Base-by-base conservation (phyloP, 371 early-diverging fungal species). In the Amoeboaphelidium occidentale region DNA sequence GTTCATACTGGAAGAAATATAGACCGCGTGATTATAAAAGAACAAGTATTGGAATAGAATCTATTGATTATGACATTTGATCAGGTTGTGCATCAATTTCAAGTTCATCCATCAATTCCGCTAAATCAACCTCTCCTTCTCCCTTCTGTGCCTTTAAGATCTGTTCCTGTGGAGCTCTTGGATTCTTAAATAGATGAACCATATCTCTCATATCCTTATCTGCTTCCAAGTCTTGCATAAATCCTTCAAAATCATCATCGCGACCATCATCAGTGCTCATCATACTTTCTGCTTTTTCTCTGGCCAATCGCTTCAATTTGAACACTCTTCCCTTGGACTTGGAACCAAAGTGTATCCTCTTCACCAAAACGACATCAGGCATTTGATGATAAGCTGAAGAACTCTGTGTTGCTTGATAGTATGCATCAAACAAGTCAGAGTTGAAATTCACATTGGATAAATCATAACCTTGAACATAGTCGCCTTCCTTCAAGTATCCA, bases 161-260 rank as follows among this genome's bases (percentile, higher is more conserved):
- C 6, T 6, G 6, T 6, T 32, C 39, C 39, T 10, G 6, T 10
- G 39, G 10, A 32, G 6, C 17, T 6, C 39, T 6, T 10, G 39
- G 6, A 17, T 32, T 32, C 67, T 84, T 89, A 72, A 85, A 94
- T 49, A 93, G 73, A 52, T 92, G 86, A 58, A 92, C 68, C 57
- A 77, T 82, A 46, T 80, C 75, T 54, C 96, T 74, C 58, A 92
- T 73, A 64, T 94, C 93, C 23, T 81, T 72, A 70, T 93, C 93
- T 68, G 90, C 93, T 66, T 94, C 93, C 47, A 94, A 68, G 64
- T 94, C 96, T 54, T 83, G 74, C 74, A 86, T 70, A 69, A 89
- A 89, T 63, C 77, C 52, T 58, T 88, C 89, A 58, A 75, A 78
- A 49, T 88, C 89, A 57, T 59, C 25, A 28, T 73, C 71, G 2